phyloP scores from a whole-genome alignment of 495 filamentous ascomycete species.

The Eremomyces bilateralis region DNA sequence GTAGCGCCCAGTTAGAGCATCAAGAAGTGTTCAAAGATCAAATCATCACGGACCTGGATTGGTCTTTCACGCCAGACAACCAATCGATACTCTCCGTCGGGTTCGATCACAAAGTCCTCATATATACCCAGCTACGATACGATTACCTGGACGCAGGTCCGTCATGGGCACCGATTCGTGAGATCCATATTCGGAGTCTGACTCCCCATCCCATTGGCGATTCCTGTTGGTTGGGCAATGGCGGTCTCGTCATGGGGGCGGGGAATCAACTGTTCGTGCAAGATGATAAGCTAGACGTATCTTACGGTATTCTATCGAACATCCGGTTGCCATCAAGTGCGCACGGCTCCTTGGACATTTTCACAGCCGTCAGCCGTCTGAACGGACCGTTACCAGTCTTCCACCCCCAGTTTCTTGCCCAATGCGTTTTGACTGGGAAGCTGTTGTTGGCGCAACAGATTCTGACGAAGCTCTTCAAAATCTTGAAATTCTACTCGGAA shows the following conservation, averaged over 20 bases:
- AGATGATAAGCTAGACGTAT: constrained; percentile 47
- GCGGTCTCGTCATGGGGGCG: constrained; percentile 65
- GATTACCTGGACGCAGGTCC: constrained; percentile 82
- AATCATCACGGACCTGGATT: constrained; percentile 70
- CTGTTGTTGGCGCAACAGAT: constrained; percentile 49
- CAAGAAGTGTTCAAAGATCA: constrained; percentile 46
- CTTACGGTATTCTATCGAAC: constrained; percentile 37
- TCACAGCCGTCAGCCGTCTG: constrained; percentile 56
- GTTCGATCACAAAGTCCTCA: constrained; percentile 61
- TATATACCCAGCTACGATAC: constrained; percentile 82
- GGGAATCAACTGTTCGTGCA: constrained; percentile 88
- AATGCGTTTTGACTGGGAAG: constrained; percentile 73
- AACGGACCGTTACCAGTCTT: constrained; percentile 83
- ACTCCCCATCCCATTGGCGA: constrained; percentile 88
- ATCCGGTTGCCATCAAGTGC: constrained; percentile 40
- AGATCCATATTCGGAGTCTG: constrained; percentile 59
- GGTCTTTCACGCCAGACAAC: constrained; percentile 80
- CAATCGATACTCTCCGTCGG: constrained; percentile 86
- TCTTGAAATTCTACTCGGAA: constrained; percentile 61
- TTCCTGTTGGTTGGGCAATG: constrained; percentile 70
- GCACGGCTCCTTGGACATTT: constrained; percentile 36
- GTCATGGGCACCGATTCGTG: constrained; percentile 68
- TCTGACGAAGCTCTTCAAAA: constrained; percentile 50
- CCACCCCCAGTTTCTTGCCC: constrained; percentile 78
- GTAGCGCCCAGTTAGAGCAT: constrained; percentile 63